phyloP scores from a whole-genome alignment of 2,329 filamentous ascomycete species.

The Alternaria gaisen region DNA sequence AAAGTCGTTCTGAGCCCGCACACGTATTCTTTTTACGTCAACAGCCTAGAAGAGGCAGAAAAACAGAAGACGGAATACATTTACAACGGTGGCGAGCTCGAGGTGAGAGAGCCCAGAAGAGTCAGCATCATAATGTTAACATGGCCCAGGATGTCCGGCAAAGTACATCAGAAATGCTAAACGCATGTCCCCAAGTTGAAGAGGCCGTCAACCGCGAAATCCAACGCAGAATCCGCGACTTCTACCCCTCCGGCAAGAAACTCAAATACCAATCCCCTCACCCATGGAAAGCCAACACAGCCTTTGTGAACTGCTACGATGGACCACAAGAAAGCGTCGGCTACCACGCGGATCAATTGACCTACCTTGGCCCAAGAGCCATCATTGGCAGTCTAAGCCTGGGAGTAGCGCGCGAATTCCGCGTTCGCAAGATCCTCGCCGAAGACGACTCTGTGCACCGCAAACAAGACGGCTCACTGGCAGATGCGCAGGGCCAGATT shows the following conservation, averaged over 20 bases:
- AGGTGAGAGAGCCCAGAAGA: conserved; percentile 53
- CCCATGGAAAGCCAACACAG: conserved; percentile 84
- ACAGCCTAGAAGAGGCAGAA: conserved; percentile 72
- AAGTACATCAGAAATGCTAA: conserved; percentile 76
- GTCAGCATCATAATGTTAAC: conserved; percentile 4
- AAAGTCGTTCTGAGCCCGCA: conserved; percentile 86
- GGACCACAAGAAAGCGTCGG: conserved; percentile 84
- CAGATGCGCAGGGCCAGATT: conserved; percentile 82
- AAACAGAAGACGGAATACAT: conserved; percentile 80
- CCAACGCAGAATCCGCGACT: conserved; percentile 70
- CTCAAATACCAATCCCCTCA: conserved; percentile 78
- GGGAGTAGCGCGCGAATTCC: conserved; percentile 92
- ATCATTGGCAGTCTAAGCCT: conserved; percentile 90
- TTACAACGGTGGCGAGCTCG: conserved; percentile 82
- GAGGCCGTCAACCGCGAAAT: conserved; percentile 81
- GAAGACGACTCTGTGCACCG: conserved; percentile 57
- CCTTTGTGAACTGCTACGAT: conserved; percentile 93
- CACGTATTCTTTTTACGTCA: conserved; percentile 83
- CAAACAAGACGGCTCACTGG: conserved; percentile 48
- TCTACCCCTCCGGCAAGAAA: conserved; percentile 75
- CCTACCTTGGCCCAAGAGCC: conserved; percentile 87
- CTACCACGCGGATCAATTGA: conserved; percentile 91
- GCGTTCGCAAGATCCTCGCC: conserved; percentile 79
- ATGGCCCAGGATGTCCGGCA: conserved; percentile 70
- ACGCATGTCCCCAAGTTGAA: conserved; percentile 74